phyloP scores from a whole-genome alignment of 768 basidiomycete species.

The Panaeolus papilionaceus region DNA sequence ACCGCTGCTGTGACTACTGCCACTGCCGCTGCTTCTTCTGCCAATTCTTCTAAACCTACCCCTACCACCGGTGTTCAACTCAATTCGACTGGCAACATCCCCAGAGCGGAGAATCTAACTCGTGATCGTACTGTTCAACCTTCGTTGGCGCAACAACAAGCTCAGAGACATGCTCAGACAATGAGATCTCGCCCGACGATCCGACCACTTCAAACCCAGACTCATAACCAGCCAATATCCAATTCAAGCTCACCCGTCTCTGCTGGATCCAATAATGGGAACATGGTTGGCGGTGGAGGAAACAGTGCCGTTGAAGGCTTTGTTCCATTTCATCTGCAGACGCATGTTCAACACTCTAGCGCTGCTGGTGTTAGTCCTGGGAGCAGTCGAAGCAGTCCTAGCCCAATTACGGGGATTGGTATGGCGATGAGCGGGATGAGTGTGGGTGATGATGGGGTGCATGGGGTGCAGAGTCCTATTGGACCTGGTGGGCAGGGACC shows the following conservation, averaged over 20 bases:
- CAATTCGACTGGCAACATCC: not conserved
- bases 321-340: constrained; percentile 29
- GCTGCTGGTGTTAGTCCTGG: not conserved
- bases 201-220: not conserved
- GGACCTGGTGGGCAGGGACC: not conserved
- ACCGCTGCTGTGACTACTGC: not conserved
- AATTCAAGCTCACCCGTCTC: not conserved
- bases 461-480: constrained; percentile 15
- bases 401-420: constrained; percentile 4
- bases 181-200: constrained; percentile 16
- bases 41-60: not conserved
- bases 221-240: not conserved
- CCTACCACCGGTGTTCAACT: not conserved
- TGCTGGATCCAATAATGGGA: not conserved
- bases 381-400: constrained; percentile 5
- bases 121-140: constrained; percentile 33
- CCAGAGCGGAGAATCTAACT: constrained; percentile 13
- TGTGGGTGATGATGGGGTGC: constrained; percentile 1
- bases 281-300: not conserved
- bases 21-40: not conserved
- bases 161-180: constrained; percentile 16
- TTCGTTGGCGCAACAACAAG: constrained; percentile 12
- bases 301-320: constrained; percentile 18
- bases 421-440: constrained; percentile 12
- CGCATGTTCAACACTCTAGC: not conserved